Conservation (phyloP, 78 protist species). For the Creolimax fragrantissima region DNA sequence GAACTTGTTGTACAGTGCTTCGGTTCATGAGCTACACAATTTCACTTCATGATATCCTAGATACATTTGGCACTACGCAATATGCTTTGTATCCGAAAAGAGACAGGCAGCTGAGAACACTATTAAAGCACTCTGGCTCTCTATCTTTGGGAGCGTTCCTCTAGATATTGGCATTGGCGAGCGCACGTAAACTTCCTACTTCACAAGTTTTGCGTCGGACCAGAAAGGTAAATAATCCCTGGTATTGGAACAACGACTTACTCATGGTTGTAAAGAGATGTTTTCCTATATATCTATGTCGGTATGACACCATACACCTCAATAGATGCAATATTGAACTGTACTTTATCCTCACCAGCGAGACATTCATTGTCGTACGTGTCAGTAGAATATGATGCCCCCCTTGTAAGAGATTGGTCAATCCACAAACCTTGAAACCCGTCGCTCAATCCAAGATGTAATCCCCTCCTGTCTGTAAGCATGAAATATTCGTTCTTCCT, state of each 20-base stretch:
- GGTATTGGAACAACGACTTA: no score
- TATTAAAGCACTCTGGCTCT: not conserved
- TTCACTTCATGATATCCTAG: no score
- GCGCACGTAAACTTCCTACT: not conserved
- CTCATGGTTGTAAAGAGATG: not conserved
- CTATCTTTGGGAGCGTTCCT: not conserved
- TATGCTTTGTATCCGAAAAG: no score
- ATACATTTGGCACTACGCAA: no score
- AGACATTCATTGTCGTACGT: not conserved
- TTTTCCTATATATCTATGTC: not conserved
- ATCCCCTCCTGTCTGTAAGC: not conserved
- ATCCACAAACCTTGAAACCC: not conserved
- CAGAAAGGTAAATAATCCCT: not conserved
- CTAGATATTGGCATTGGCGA: not conserved
- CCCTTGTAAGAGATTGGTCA: not conserved
- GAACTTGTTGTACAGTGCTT: no score
- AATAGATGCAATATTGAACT: not conserved
- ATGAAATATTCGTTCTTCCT: not conserved
- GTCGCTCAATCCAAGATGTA: not conserved
- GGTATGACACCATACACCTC: not conserved
- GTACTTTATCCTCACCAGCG: not conserved
- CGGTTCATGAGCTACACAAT: no score
- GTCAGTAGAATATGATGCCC: not conserved
- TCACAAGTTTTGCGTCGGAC: not conserved
- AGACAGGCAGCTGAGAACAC: not conserved